phyloP scores from a whole-genome alignment of 225 moss, liverwort and hornwort genomes.

The Asterella californica region DNA sequence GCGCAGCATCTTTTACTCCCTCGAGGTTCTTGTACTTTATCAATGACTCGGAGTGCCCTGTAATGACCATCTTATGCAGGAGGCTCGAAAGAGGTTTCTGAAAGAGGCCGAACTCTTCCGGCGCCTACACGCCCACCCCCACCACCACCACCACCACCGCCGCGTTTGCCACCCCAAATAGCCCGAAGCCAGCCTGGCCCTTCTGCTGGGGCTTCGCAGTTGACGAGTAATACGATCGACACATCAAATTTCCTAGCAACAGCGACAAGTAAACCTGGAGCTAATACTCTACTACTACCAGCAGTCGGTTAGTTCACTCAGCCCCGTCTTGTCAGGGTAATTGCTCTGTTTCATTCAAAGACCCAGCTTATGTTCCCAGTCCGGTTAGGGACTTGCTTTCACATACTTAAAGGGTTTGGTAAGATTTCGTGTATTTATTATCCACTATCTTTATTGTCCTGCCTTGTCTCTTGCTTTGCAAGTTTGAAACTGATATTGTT shows the following conservation, averaged over 20 bases:
- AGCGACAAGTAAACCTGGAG: conserved; percentile 1
- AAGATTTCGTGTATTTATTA: background rate
- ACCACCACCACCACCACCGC: conserved; percentile 41
- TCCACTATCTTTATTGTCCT: background rate
- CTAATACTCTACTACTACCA: conserved; percentile 30
- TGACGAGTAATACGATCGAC: background rate
- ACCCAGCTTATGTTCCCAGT: too few species aligned
- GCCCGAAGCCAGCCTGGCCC: background rate
- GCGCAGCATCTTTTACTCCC: too few species aligned
- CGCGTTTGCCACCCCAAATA: conserved; percentile 21
- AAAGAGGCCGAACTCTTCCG: conserved; percentile 17
- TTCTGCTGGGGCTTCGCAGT: background rate
- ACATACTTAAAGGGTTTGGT: background rate
- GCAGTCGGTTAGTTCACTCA: conserved; percentile 31
- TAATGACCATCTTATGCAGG: conserved; percentile 21
- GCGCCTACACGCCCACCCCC: conserved; percentile 39
- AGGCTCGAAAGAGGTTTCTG: conserved; percentile 11
- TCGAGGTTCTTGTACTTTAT: background rate
- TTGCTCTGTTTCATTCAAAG: background rate
- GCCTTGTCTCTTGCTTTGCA: too few species aligned
- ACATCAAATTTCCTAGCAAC: background rate
- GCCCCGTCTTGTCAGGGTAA: background rate
- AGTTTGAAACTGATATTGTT: background rate
- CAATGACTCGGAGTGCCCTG: conserved; percentile 13
- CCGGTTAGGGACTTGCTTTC: background rate